phyloP scores from a whole-genome alignment of 2,329 filamentous ascomycete species.

The Dissoconium aciculare region DNA sequence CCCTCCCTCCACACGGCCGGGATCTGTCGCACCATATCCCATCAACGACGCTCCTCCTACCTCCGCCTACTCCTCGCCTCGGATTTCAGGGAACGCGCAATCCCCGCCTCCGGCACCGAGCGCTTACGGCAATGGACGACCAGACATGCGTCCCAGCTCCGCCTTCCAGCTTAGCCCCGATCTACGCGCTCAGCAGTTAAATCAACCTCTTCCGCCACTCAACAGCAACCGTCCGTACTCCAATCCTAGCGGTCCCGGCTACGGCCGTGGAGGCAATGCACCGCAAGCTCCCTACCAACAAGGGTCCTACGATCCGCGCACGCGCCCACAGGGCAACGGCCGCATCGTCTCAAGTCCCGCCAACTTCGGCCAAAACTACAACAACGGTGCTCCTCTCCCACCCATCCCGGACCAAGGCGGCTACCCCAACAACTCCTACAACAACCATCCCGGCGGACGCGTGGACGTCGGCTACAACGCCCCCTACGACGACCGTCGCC shows the following conservation, averaged over 20 bases:
- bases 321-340: background rate
- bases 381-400: constrained; percentile 1
- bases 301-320: background rate
- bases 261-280: background rate
- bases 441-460: background rate
- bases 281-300: constrained; percentile 2
- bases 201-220: constrained; percentile 5
- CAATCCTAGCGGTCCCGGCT: constrained; percentile 2
- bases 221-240: background rate
- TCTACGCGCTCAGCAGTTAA: constrained; percentile 20
- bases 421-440: constrained; percentile 12
- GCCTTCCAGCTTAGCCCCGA: constrained; percentile 39
- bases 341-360: constrained; percentile 1
- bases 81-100: background rate
- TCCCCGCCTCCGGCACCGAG: constrained; percentile 12
- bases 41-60: constrained; percentile 47
- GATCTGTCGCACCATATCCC: constrained; percentile 61
- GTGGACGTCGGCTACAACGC: constrained; percentile 29
- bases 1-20: too few species aligned
- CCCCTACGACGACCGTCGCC: constrained; percentile 28
- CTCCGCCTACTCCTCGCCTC: constrained; percentile 4
- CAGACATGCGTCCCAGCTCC: constrained; percentile 27
- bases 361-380: constrained; percentile 4
- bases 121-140: background rate
- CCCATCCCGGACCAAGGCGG: constrained; percentile 9